Percentiles rank a stretch among this genome's conserved stretches.
These are phyloP conservation scores for Gleditsia sinensis DNA, from an alignment of 306 rosid species.

Conservation along the genomic window DNA sequence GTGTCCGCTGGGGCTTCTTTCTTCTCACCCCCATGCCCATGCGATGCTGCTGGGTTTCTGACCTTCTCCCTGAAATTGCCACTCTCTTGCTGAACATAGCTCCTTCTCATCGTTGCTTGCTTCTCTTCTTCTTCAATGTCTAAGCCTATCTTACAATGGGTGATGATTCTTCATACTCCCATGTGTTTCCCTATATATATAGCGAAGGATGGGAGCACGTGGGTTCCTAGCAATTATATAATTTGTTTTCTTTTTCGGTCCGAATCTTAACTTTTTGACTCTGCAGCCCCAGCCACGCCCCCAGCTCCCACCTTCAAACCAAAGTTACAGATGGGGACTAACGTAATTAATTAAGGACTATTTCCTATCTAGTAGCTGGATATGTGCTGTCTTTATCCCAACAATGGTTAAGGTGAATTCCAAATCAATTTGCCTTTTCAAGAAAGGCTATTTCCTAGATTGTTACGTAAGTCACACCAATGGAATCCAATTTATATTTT, in stretches of 20 bases:
- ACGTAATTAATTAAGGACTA: background rate
- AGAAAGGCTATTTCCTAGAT: background rate
- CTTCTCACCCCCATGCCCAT: too few species aligned
- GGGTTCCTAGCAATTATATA: background rate
- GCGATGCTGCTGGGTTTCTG: slow-evolving; percentile 1
- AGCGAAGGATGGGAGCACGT: background rate
- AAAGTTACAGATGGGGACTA: slow-evolving; percentile 36
- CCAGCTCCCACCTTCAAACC: too few species aligned
- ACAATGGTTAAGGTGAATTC: background rate
- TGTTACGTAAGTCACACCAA: background rate
- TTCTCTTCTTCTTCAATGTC: background rate
- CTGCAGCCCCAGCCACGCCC: too few species aligned
- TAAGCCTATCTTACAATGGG: background rate
- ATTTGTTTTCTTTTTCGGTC: background rate
- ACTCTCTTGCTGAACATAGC: background rate
- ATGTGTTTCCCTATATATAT: background rate
- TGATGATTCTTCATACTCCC: background rate
- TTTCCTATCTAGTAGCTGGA: slow-evolving; percentile 7
- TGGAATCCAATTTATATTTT: too few species aligned
- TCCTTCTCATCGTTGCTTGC: background rate
- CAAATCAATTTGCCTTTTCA: background rate
- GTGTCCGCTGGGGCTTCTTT: slow-evolving; percentile 14
- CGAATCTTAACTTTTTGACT: background rate
- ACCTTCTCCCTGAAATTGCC: slow-evolving; percentile 27
- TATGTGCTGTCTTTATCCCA: slow-evolving; percentile 17